phyloP scores from a whole-genome alignment of 2,329 filamentous ascomycete species.

The Diaporthe nobilis region DNA sequence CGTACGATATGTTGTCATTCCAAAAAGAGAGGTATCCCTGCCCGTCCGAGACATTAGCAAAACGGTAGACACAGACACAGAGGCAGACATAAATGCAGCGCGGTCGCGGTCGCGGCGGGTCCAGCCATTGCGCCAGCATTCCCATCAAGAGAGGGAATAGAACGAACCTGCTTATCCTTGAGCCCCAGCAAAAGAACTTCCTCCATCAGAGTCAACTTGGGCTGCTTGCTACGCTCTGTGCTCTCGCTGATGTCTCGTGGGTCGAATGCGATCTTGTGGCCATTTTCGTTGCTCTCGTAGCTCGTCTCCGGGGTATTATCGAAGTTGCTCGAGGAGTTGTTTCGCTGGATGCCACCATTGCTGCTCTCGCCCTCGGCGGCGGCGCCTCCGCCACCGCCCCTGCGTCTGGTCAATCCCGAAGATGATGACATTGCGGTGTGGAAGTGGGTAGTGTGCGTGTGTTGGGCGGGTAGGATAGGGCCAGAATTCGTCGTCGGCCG shows the following conservation, averaged over 20 bases:
- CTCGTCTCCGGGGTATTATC: conserved; percentile 79
- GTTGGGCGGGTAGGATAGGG: conserved; percentile 2
- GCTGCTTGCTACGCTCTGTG: conserved; percentile 96
- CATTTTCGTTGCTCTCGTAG: conserved; percentile 93
- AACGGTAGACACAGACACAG: conserved; percentile 1
- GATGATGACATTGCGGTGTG: conserved; percentile 51
- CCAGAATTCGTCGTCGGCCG: conserved; percentile 1
- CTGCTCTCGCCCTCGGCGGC: conserved; percentile 67
- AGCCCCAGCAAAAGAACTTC: conserved; percentile 94
- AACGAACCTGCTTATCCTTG: conserved; percentile 95
- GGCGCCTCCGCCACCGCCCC: conserved; percentile 74
- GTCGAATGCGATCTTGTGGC: conserved; percentile 98
- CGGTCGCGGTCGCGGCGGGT: neutral
- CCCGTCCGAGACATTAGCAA: conserved; percentile 42
- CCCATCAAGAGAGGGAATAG: neutral
- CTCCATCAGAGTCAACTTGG: conserved; percentile 98
- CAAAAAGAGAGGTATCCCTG: conserved; percentile 99
- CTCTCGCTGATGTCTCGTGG: conserved; percentile 97
- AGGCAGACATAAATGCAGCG: neutral
- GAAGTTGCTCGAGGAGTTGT: conserved; percentile 69
- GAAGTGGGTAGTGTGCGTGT: neutral
- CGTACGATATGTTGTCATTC: conserved; percentile 99
- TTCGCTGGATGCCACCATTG: conserved; percentile 65
- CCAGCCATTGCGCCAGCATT: neutral
- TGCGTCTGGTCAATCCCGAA: conserved; percentile 74